Evolutionary conservation across 192 early-diverging fungal genomes (phyloP).

Genomic region (Hyaloraphidium curvatum): DNA sequence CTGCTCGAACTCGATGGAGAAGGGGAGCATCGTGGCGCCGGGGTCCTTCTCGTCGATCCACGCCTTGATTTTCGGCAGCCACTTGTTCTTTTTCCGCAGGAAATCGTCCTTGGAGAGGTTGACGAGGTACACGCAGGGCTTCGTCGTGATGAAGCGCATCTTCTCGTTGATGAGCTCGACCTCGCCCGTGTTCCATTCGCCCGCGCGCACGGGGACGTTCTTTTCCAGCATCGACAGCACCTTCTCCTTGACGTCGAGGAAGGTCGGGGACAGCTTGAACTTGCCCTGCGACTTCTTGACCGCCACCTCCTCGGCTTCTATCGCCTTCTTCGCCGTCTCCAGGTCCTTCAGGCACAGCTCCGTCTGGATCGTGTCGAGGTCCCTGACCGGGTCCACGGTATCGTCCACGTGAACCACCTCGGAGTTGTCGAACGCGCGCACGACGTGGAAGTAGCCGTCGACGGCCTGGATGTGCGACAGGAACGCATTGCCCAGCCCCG

Average conservation of each 20-base stretch:
- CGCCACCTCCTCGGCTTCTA: conserved; percentile 43
- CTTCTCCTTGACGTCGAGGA: conserved; percentile 76
- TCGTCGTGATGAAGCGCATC: conserved; percentile 72
- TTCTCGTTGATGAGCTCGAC: conserved; percentile 70
- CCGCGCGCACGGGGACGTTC: conserved; percentile 76
- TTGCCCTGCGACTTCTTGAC: conserved; percentile 62
- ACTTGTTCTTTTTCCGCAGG: conserved; percentile 86
- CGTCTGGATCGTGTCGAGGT: conserved; percentile 86
- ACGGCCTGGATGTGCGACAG: conserved; percentile 74
- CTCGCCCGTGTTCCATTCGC: conserved; percentile 81
- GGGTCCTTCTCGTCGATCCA: conserved; percentile 85
- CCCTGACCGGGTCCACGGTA: conserved; percentile 74
- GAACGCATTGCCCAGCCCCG: conserved; percentile 52
- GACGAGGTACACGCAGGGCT: conserved; percentile 85
- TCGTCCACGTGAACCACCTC: conserved; percentile 84
- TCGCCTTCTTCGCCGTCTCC: conserved; percentile 57
- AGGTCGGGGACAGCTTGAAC: too few relatives aligned
- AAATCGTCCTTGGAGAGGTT: conserved; percentile 82
- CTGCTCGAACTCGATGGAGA: conserved; percentile 64
- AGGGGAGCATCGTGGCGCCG: conserved; percentile 77
- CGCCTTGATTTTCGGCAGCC: conserved; percentile 66
- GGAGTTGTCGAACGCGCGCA: conserved; percentile 76
- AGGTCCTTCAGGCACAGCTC: conserved; percentile 89
- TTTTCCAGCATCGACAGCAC: conserved; percentile 56
- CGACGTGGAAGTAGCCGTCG: conserved; percentile 65